Base-by-base conservation (phyloP, 2,329 filamentous ascomycete genomes). In the Colletotrichum shisoi region DNA sequence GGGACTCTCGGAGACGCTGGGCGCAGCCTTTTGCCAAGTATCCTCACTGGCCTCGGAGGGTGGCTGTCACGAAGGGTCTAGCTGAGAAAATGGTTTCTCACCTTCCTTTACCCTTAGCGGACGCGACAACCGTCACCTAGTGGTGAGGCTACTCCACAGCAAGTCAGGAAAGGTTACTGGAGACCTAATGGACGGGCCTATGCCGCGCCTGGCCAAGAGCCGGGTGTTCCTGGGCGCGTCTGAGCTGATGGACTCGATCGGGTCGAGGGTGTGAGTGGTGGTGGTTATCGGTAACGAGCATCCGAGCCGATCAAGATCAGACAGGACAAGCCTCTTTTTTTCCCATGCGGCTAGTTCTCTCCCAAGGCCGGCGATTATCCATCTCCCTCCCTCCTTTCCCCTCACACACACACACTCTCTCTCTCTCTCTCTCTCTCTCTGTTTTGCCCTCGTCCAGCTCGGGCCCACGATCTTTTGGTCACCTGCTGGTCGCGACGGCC, bases 281-380 rank as follows among this genome's bases (percentile, higher is more conserved):
- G 49, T 39, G 42, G 40, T 45, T 60, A 31, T 51, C 37, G 42
- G 53, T 63, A 37, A 19, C 52, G 46, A 61, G 40, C 34, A 58
- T 40, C 48, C 54, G 42, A 45, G 64, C 61, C 60, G 65, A 67
- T 64, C 61, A 67, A 64, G 65, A 60, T 64, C 37, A 56, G 56
- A 59, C 37, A 56, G 56, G 56, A 59, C 49, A 67, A 54, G 61
- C 49, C 61, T 67, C 60, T 21, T 58, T 53, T 21, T 58, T 53
- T n/a, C 40, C 24, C 11, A 6, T 17, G 11, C 21, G 21, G 13
- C 49, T 52, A 52, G 39, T 45, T 27, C 31, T 37, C 40, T 44
- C n/a, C 19, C 15, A 49, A 11, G 21, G 54, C 44, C 31, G 64
- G 53, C 45, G 31, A 53, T n/a, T 8, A 31, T 31, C 27, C 2